phyloP scores from a whole-genome alignment of 169 alveolate species.

The Plasmodium vinckei region DNA sequence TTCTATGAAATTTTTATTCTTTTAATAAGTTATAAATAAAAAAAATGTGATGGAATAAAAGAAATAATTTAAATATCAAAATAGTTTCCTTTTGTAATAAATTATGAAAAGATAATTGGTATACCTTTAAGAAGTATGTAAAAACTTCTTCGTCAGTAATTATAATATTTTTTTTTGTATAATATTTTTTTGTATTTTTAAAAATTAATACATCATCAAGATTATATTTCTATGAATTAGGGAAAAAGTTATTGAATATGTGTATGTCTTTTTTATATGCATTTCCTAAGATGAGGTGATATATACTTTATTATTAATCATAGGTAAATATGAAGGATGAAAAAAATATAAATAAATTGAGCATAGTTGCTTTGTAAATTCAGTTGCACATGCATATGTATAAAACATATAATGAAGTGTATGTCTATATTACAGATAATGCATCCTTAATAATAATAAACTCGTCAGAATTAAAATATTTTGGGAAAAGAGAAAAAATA shows the following conservation, averaged over 20 bases:
- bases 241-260: neutral
- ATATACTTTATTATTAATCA: no score
- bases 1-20: conserved; percentile 13
- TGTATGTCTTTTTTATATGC: neutral
- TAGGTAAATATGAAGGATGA: neutral
- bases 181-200: conserved; percentile 22
- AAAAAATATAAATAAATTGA: neutral
- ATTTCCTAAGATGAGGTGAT: neutral
- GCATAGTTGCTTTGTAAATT: neutral
- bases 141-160: conserved; percentile 36
- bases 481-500: conserved; percentile 36
- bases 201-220: conserved; percentile 56
- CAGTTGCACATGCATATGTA: neutral
- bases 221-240: conserved; percentile 36
- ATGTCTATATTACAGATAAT: conserved; percentile 24
- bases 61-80: neutral
- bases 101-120: neutral
- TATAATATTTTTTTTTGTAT: conserved; percentile 26
- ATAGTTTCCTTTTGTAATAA: neutral
- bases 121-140: conserved; percentile 41
- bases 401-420: neutral
- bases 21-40: conserved; percentile 15
- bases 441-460: conserved; percentile 23
- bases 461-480: conserved; percentile 37
- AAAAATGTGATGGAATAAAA: neutral